These are phyloP conservation scores for Petasospora rhodanensis DNA, from an alignment of 1,139 yeast genomes.

Conservation along the genomic window DNA sequence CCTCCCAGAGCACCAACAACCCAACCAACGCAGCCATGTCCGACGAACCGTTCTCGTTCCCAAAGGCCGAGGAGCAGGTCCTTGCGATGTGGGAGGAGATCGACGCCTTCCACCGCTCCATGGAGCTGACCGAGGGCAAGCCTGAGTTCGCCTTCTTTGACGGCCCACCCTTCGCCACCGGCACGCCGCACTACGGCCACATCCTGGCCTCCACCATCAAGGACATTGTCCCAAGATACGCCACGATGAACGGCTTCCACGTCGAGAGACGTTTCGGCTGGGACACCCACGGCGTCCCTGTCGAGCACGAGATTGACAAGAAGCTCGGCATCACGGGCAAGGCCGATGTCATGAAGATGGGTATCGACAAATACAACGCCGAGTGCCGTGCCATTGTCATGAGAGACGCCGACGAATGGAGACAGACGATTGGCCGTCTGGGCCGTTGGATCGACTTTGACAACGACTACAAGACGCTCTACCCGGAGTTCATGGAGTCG, in stretches of 20 bases:
- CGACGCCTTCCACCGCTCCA: slow-evolving; percentile 86
- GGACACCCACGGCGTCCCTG: slow-evolving; percentile 99
- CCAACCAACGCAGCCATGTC: too few relatives aligned
- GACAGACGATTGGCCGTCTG: slow-evolving; percentile 82
- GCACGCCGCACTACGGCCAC: slow-evolving; percentile 98
- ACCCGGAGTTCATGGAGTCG: slow-evolving; percentile 95
- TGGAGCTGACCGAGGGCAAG: slow-evolving; percentile 77
- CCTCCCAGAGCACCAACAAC: too few relatives aligned
- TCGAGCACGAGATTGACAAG: slow-evolving; percentile 98
- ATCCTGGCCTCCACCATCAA: slow-evolving; percentile 93
- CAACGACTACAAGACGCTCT: slow-evolving; percentile 94
- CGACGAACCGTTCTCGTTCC: slow-evolving; percentile 45
- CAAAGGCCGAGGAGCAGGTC: slow-evolving; percentile 83
- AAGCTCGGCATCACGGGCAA: slow-evolving; percentile 89
- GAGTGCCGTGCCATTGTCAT: slow-evolving; percentile 96
- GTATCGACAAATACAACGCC: slow-evolving; percentile 86
- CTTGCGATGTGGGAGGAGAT: slow-evolving; percentile 80
- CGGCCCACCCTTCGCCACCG: slow-evolving; percentile 99
- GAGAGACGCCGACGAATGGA: slow-evolving; percentile 96
- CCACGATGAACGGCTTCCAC: slow-evolving; percentile 94
- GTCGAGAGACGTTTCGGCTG: slow-evolving; percentile 98
- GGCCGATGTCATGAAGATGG: slow-evolving; percentile 90
- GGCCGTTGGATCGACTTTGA: slow-evolving; percentile 99
- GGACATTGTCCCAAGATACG: slow-evolving; percentile 96
- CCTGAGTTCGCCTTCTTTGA: slow-evolving; percentile 93